Evolutionary conservation across 2,329 filamentous ascomycete genomes (phyloP), one percentile per base, ranked within the genome.

Genomic region (Fusarium pseudonygamai): DNA sequence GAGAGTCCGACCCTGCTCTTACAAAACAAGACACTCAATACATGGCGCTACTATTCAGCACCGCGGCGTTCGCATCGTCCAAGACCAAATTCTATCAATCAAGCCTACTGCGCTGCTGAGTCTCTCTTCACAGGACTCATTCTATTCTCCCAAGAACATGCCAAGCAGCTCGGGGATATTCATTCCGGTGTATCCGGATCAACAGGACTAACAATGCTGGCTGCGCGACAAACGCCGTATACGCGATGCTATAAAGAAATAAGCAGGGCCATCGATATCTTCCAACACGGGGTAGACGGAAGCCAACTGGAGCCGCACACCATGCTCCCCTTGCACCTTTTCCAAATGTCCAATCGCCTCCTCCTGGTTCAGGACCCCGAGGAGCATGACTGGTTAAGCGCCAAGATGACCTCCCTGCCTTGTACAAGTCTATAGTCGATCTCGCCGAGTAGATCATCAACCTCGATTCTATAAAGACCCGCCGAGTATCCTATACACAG

Each of bases 231-330:
- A 18, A 10, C 40, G 18, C 5, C 15, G 1, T 36, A 72, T 18
- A 52, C 30, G 2, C 47, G 63, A 43, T 68, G 63, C n/a, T 72
- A 64, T 10, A 58, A 26, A 9, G 53, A 72, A 43, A 53, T 72
- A 4, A 39, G 7, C 3, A 63, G 60, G 32, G 58, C 63, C 14
- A 45, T 68, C 5, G 6, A 7, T 7, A 40, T 28, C 2, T 67
- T 71, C 3, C 26, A 60, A 16, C 11, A 9, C 7, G 43, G 52
- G 22, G 43, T 64, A 12, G 12, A 14, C 8, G 5, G 2, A 22
- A 40, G 15, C 24, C 11, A 43, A 30, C 10, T 52, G 4, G 50
- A 46, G 6, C 16, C 14, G 4, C 28, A 65, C n/a, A 11, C 7
- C 10, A 15, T 64, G 2, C 58, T 72, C 22, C 56, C 69, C 2